Evolutionary conservation across 768 basidiomycete species (phyloP), one percentile per base, ranked within the genome.

Genomic region (Calocybe cyanea): DNA sequence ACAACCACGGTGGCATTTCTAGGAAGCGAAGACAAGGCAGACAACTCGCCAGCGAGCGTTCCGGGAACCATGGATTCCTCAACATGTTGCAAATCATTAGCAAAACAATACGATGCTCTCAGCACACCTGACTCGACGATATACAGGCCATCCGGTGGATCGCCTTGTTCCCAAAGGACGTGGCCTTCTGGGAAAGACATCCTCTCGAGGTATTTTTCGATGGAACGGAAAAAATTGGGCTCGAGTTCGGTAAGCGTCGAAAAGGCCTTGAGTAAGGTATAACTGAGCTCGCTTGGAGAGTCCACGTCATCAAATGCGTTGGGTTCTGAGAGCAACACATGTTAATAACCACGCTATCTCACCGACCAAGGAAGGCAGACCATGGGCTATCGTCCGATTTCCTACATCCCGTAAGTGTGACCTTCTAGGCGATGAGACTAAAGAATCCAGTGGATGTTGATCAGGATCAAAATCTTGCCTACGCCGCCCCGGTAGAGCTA

Each of bases 21-120:
- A 14, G 81, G 74, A 15, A 85, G 72, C 17, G 81, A 81, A 7
- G 92, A 83, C 10, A 99, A 68, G 30, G 87, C 88, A 0, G 90
- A 85, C 42, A 99, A 63, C 64, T 97, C 95, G 0, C 95, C 95
- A 8, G 94, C 91, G 2, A 97, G 68, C 0, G 92, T 92, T 2
- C 93, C 94, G 3, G 91, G 81, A 0, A 94, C 90, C 92, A 95
- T 95, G 1, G 87, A 89, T 66, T 95, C 92, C 57, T 88, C 85
- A 39, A 92, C 81, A 4, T 66, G 61, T 19, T 78, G 76, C 5
- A 78, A 67, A 52, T 87, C 78, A 39, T 81, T 81, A 2, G 80
- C 81, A 59, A 92, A 94, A 36, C 70, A 64, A 65, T 97, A 98
- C 15, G 76, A 76, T 0, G 94, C 95, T 8, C 88, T 74, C 24